Conservation (phyloP, 1,284 basidiomycete species). For the Marasmius tenuissimus region DNA sequence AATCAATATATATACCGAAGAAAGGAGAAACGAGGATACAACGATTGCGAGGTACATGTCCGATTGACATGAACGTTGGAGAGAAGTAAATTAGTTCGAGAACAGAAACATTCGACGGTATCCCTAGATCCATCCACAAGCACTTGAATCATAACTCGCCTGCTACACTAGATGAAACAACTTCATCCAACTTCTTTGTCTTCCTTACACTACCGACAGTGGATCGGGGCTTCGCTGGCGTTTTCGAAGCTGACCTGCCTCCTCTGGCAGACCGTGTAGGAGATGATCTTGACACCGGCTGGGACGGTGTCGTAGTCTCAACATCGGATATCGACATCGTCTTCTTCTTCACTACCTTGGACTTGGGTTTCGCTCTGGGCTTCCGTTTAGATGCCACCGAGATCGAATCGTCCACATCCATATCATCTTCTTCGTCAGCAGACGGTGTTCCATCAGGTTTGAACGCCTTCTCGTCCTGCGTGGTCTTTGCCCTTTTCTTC, state of each 20-base stretch:
- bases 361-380: conserved; percentile 5
- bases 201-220: conserved; percentile 6
- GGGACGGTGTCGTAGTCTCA: conserved; percentile 1
- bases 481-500: conserved; percentile 15
- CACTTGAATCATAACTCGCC: conserved; percentile 12
- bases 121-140: neutral
- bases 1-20: too few species aligned
- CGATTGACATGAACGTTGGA: too few species aligned
- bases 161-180: conserved; percentile 16
- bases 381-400: conserved; percentile 8
- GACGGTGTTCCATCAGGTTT: conserved; percentile 13
- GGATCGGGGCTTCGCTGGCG: conserved; percentile 9
- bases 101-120: neutral
- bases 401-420: conserved; percentile 16
- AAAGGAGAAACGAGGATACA: too few species aligned
- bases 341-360: conserved; percentile 4
- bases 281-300: neutral
- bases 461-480: conserved; percentile 15
- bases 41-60: too few species aligned
- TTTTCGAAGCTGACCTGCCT: neutral
- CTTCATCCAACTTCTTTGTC: conserved; percentile 13
- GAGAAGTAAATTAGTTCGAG: neutral
- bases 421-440: conserved; percentile 12
- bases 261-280: neutral
- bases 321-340: neutral